phyloP scores from a whole-genome alignment of 1,284 basidiomycete species.

The Xanthoconium separans region DNA sequence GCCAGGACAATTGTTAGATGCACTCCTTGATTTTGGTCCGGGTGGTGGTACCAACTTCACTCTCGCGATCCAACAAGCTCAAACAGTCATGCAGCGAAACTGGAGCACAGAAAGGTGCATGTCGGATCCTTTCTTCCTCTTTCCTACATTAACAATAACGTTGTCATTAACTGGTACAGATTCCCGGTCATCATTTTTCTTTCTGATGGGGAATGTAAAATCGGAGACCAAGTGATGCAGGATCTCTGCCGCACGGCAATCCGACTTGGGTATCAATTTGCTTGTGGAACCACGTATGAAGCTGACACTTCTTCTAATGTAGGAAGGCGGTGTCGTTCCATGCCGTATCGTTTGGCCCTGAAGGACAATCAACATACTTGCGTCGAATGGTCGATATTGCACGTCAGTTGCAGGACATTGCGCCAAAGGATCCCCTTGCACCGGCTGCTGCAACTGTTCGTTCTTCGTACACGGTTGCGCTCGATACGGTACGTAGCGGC shows the following conservation, averaged over 20 bases:
- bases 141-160: no score
- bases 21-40: slow-evolving; percentile 35
- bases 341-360: slow-evolving; percentile 54
- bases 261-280: slow-evolving; percentile 43
- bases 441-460: slow-evolving; percentile 37
- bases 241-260: slow-evolving; percentile 47
- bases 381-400: slow-evolving; percentile 56
- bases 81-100: slow-evolving; percentile 42
- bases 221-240: slow-evolving; percentile 43
- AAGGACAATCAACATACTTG: slow-evolving; percentile 34
- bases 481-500: slow-evolving; percentile 47
- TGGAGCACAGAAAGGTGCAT: slow-evolving; percentile 58
- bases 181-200: slow-evolving; percentile 60
- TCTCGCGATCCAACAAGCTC: slow-evolving; percentile 40
- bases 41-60: slow-evolving; percentile 50
- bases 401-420: slow-evolving; percentile 45
- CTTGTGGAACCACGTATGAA: rapidly evolving
- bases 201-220: slow-evolving; percentile 54
- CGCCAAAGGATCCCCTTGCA: slow-evolving; percentile 45
- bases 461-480: slow-evolving; percentile 52
- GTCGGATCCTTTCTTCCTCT: background rate
- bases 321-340: slow-evolving; percentile 63
- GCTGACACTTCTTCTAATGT: slow-evolving; percentile 1
- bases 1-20: slow-evolving; percentile 45
- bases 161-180: slow-evolving; percentile 29